Evolutionary conservation across 176 grass and related monocot genomes (phyloP).

Genomic region (barley (Hordeum vulgare)): DNA sequence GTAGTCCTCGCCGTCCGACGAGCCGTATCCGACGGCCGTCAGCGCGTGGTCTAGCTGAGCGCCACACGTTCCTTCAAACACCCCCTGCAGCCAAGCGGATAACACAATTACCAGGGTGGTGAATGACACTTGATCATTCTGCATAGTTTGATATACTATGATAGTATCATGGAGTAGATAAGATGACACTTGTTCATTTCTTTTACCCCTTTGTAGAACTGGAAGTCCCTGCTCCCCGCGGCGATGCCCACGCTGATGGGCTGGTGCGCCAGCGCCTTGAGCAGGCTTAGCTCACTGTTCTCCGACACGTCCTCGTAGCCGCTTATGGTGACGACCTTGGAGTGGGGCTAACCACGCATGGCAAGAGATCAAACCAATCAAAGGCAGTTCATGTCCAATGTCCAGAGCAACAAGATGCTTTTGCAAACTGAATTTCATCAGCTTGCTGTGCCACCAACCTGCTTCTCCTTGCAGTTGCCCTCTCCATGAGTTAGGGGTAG

Average conservation of each 20-base stretch:
- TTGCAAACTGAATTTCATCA: background rate
- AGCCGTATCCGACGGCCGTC: constrained; percentile 71
- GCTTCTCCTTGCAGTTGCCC: constrained; percentile 51
- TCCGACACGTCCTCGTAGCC: constrained; percentile 69
- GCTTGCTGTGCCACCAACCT: constrained; percentile 36
- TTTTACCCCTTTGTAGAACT: constrained; percentile 85
- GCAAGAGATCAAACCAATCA: background rate
- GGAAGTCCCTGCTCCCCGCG: constrained; percentile 61
- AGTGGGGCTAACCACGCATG: constrained; percentile 34
- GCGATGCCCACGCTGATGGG: constrained; percentile 77
- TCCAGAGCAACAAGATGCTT: background rate
- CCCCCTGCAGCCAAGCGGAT: constrained; percentile 30
- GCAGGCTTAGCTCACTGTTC: constrained; percentile 65
- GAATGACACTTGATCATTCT: no score
- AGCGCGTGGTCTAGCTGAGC: constrained; percentile 54
- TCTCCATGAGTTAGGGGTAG: constrained; percentile 84
- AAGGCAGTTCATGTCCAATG: background rate
- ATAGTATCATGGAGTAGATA: background rate
- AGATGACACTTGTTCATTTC: background rate
- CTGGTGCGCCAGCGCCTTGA: constrained; percentile 63
- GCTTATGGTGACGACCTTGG: constrained; percentile 41
- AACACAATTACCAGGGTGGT: background rate
- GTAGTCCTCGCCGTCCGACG: constrained; percentile 61
- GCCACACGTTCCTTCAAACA: constrained; percentile 68
- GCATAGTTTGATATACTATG: no score